A percentile compares a stretch with the other conserved stretches of the same genome.
phyloP scores from a whole-genome alignment of 192 early-diverging fungal genomes.

The Mortierella alpina region DNA sequence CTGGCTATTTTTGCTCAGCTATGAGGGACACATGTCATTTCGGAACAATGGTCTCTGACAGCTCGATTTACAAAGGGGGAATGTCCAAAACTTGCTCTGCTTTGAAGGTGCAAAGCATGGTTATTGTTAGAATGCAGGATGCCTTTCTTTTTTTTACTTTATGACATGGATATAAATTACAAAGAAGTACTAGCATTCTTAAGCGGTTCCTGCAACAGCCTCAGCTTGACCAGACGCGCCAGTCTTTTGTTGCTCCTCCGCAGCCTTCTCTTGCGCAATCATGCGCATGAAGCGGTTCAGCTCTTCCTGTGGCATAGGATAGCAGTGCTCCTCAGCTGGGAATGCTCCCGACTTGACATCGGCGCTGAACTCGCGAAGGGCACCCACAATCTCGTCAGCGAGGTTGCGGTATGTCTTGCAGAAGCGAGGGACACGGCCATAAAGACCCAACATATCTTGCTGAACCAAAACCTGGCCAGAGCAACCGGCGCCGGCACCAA shows the following conservation, averaged over 20 bases:
- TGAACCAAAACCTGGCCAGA: conserved; percentile 97
- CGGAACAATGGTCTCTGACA: too few species aligned
- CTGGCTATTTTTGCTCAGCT: too few species aligned
- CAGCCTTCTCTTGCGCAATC: conserved; percentile 13
- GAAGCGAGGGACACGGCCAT: conserved; percentile 92
- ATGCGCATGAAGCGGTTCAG: conserved; percentile 58
- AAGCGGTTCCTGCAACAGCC: background rate
- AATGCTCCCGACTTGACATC: conserved; percentile 85
- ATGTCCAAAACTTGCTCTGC: too few species aligned
- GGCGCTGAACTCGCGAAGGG: conserved; percentile 74
- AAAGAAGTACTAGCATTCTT: background rate
- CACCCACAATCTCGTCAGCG: conserved; percentile 77
- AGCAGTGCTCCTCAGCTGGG: conserved; percentile 84
- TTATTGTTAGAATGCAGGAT: too few species aligned
- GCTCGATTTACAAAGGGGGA: too few species aligned
- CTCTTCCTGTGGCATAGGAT: conserved; percentile 76
- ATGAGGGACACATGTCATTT: too few species aligned
- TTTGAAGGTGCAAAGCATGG: too few species aligned
- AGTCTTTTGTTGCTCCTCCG: conserved; percentile 4
- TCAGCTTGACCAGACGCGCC: conserved; percentile 6
- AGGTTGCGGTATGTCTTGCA: conserved; percentile 89
- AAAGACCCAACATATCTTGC: conserved; percentile 92
- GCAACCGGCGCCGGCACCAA: conserved; percentile 88
- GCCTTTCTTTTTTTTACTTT: too few species aligned
- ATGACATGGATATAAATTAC: too few species aligned